These are phyloP conservation scores for Allomyces macrogynus DNA, from an alignment of 192 early-diverging fungal species.

Conservation along the genomic window DNA sequence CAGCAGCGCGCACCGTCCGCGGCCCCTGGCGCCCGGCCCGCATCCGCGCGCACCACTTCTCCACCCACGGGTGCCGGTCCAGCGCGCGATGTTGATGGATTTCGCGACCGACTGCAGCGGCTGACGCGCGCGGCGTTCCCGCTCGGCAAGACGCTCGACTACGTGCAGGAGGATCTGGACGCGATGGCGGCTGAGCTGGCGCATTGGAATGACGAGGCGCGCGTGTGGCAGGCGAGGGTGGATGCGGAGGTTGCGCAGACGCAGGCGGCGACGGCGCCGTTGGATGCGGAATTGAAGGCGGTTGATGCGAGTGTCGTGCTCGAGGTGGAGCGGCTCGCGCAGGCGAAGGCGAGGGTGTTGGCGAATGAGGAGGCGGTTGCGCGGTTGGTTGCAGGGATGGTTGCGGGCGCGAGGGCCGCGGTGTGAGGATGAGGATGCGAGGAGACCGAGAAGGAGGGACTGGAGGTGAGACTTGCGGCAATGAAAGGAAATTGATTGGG, in stretches of 20 bases:
- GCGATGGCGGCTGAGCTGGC: conserved; percentile 36
- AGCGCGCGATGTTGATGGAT: too few relatives aligned
- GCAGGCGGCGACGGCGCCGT: not conserved
- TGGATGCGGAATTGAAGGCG: not conserved
- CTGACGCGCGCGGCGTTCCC: conserved; percentile 29
- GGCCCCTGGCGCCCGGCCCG: too few relatives aligned
- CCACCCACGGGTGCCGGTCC: too few relatives aligned
- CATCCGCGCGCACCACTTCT: too few relatives aligned
- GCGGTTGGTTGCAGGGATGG: not conserved
- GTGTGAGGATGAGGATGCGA: too few relatives aligned
- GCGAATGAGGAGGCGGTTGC: not conserved
- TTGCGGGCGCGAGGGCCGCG: not conserved
- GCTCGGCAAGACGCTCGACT: conserved; percentile 32
- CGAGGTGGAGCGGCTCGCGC: not conserved
- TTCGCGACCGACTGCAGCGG: conserved; percentile 14
- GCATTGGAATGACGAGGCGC: conserved; percentile 20
- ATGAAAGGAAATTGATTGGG: too few relatives aligned
- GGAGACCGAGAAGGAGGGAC: too few relatives aligned
- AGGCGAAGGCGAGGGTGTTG: not conserved
- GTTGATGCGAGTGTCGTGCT: not conserved
- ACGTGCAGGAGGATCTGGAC: conserved; percentile 39
- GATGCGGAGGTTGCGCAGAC: conserved; percentile 7
- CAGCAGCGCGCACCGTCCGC: not conserved
- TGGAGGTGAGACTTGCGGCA: too few relatives aligned
- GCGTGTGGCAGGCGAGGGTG: conserved; percentile 14